Evolutionary conservation across 176 grass and related monocot genomes (phyloP).

Genomic region (Carex cristatella): DNA sequence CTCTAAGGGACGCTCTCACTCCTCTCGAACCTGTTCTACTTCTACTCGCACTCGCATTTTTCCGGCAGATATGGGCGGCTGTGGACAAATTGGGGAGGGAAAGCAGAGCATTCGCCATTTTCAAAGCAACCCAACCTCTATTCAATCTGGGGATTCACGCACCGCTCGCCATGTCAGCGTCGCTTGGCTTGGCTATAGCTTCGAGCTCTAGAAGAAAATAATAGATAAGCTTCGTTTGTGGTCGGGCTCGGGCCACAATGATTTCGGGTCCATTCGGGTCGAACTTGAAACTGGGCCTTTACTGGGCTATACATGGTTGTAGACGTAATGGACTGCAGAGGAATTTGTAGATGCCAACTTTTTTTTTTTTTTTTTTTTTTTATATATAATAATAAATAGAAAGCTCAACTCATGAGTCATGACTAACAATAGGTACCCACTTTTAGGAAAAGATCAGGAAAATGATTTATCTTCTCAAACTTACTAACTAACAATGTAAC

Average conservation of each 20-base stretch:
- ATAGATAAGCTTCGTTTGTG: constrained; percentile 3
- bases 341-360: background rate
- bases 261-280: background rate
- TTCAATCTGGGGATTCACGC: background rate
- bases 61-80: background rate
- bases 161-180: constrained; percentile 4
- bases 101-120: constrained; percentile 17
- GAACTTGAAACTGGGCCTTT: background rate
- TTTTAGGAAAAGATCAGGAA: background rate
- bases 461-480: background rate
- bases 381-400: background rate
- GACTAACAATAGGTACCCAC: background rate
- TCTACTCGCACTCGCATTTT: background rate
- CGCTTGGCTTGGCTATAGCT: background rate
- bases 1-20: constrained; percentile 19
- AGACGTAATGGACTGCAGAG: background rate
- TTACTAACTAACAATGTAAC: background rate
- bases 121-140: background rate
- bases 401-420: no score
- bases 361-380: background rate
- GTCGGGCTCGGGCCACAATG: no score
- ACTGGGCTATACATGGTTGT: background rate
- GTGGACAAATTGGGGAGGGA: constrained; percentile 11
- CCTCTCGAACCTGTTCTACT: background rate
- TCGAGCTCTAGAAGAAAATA: background rate